Base-by-base conservation (phyloP, 257 asterid species). In the Ophiorrhiza pumila region DNA sequence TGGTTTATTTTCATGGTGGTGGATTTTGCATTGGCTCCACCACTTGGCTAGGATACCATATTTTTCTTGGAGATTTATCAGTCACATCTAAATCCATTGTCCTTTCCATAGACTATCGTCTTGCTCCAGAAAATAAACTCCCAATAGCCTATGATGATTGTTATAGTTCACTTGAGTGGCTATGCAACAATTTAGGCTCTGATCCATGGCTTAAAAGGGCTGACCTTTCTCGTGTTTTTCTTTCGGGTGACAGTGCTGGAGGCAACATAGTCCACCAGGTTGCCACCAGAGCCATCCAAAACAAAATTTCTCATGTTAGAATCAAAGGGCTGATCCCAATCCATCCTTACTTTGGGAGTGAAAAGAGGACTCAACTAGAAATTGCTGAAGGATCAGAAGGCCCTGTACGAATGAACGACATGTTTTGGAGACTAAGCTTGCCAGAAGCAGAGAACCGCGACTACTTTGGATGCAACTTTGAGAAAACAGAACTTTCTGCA, bases 21-120 rank as follows among this genome's bases (percentile, higher is more conserved):
- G 97, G 96, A 12, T 93, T 93, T 68, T 87, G 96, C 82, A 86
- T 89, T 42, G 93, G 96, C 78, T 84, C 97, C 52, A 90, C 97
- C 35, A 78, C 93, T 8, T 89, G 97, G 97, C 76, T 73, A 15
- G 90, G 91, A 35, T 90, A 87, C 84, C 93, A 92, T 82, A 1
- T 63, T 32, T 90, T 90, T 85, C 79, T 93, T 2, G 91, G 87
- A 5, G 86, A 85, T 76, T 77, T 89, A 20, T 79, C 96, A 4
- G 79, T 82, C 25, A 34, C 71, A 0, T 85, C 93, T 32, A 73
- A 74, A 61, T 68, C 77, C 60, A 86, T 89, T 42, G 69, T 93
- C 59, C 20, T 91, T 5, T 93, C 95, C 0, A 80, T 93, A 2
- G 97, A 93, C 81, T 93, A 93, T 75, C 90, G 91, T 8, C 91